Percentiles rank a stretch among this genome's conserved stretches.
These are phyloP conservation scores for Diplodia seriata DNA, from an alignment of 2,329 filamentous ascomycete species.

Conservation along the genomic window DNA sequence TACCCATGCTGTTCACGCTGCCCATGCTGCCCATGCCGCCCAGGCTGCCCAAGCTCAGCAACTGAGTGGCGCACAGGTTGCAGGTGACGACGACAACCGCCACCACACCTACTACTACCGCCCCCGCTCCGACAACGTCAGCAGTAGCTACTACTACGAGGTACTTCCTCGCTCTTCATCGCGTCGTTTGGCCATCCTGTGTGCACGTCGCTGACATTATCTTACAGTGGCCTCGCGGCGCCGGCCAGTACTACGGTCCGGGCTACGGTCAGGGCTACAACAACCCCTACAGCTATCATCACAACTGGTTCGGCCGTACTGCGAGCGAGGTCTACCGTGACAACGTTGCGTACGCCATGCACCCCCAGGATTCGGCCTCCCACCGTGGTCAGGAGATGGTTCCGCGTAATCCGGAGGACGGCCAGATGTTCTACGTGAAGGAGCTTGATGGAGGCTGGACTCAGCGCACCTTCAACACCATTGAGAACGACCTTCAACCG, in stretches of 20 bases:
- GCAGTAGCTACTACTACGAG: neutral
- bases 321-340: conserved; percentile 6
- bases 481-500: conserved; percentile 48
- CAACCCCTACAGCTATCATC: conserved; percentile 7
- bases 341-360: neutral
- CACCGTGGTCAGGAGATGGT: conserved; percentile 15
- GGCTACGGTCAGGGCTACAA: neutral
- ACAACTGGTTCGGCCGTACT: conserved; percentile 26
- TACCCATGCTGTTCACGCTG: neutral
- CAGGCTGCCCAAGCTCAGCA: neutral
- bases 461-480: conserved; percentile 46
- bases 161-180: neutral
- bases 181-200: neutral
- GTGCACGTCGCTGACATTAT: neutral
- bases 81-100: conserved; percentile 2
- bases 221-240: neutral
- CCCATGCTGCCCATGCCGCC: neutral
- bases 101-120: conserved; percentile 18
- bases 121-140: conserved; percentile 1
- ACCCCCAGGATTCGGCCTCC: neutral
- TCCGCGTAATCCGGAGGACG: conserved; percentile 22
- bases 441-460: conserved; percentile 48
- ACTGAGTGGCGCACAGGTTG: neutral
- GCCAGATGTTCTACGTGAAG: conserved; percentile 44
- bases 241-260: neutral